phyloP scores from a whole-genome alignment of 345 rosid species.

The Brassica juncea region DNA sequence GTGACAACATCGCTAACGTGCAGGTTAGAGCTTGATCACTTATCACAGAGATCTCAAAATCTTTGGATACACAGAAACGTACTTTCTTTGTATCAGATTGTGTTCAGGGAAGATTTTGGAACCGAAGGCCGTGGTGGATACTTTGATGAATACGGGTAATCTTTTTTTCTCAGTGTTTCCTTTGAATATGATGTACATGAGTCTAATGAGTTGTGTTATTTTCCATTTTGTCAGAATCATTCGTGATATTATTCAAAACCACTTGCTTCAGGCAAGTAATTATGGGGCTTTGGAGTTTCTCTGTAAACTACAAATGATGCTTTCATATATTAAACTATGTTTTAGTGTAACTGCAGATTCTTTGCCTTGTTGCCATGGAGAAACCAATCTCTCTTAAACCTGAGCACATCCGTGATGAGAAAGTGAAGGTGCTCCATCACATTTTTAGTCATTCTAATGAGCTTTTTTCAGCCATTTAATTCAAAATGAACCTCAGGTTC shows the following conservation, averaged over 20 bases:
- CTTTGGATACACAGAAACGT: neutral
- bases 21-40: slow-evolving; percentile 58
- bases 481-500: slow-evolving; percentile 61
- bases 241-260: slow-evolving; percentile 98
- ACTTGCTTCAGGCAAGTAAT: slow-evolving; percentile 80
- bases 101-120: slow-evolving; percentile 98
- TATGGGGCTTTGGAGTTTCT: neutral
- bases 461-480: slow-evolving; percentile 11
- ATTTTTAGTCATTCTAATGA: neutral
- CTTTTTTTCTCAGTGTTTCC: slow-evolving; percentile 2
- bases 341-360: slow-evolving; percentile 55
- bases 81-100: slow-evolving; percentile 64
- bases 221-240: slow-evolving; percentile 68
- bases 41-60: neutral
- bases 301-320: neutral
- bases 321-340: slow-evolving; percentile 10
- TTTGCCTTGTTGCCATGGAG: slow-evolving; percentile 97
- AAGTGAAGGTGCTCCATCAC: slow-evolving; percentile 77
- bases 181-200: slow-evolving; percentile 17
- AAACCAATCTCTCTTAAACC: slow-evolving; percentile 97
- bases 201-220: slow-evolving; percentile 28
- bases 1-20: slow-evolving; percentile 92
- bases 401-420: slow-evolving; percentile 96
- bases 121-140: slow-evolving; percentile 99
- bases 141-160: slow-evolving; percentile 96